Conservation (phyloP, 192 early-diverging fungal genomes). For the Backusella tuberculispora region DNA sequence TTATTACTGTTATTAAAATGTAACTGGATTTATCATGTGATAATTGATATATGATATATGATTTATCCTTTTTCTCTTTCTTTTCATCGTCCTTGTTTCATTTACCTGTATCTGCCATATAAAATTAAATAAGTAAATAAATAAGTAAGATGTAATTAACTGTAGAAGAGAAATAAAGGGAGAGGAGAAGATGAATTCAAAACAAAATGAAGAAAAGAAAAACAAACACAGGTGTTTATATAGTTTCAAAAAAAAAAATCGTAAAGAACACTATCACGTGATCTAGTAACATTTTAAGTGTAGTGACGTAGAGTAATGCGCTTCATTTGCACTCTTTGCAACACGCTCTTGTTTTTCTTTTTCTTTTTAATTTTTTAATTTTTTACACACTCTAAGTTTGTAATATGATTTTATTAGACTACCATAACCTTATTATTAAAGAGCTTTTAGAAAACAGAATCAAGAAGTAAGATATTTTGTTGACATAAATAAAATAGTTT, state of each 20-base stretch:
- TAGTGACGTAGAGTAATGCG: background rate
- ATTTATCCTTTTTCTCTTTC: too few species aligned
- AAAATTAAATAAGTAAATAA: background rate
- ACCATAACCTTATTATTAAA: slow-evolving; percentile 64
- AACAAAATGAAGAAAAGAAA: background rate
- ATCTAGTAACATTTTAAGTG: background rate
- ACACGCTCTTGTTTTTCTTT: slow-evolving; percentile 4
- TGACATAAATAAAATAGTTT: background rate
- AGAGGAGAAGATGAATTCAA: background rate
- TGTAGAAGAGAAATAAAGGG: too few species aligned
- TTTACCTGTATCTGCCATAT: background rate
- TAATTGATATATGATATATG: background rate
- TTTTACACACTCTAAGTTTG: background rate
- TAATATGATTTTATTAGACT: slow-evolving; percentile 65
- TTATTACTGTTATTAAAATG: background rate
- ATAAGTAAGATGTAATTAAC: background rate
- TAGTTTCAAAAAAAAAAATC: background rate
- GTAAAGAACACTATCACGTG: background rate
- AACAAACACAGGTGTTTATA: background rate
- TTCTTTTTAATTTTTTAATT: background rate
- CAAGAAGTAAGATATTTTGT: slow-evolving; percentile 45
- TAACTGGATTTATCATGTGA: background rate
- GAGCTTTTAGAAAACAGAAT: slow-evolving; percentile 57
- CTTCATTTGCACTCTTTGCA: background rate
- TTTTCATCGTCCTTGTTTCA: background rate